Base-by-base conservation (phyloP, 2,329 filamentous ascomycete species). In the Trichoderma gracile region DNA sequence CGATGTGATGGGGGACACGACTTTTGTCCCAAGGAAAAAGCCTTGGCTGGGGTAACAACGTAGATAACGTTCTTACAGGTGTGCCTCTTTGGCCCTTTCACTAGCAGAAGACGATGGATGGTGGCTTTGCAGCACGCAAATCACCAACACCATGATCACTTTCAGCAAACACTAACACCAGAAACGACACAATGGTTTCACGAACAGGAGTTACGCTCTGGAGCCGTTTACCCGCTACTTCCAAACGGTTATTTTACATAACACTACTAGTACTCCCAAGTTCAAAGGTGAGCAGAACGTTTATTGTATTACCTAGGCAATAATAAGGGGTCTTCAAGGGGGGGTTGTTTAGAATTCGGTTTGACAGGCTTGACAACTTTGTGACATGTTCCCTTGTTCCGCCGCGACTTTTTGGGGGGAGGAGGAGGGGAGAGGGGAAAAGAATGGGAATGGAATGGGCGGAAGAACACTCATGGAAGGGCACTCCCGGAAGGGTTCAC, bases 41-140 rank as follows among this genome's bases (percentile, higher is more conserved):
- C n/a, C n/a, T 52, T n/a, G 19, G 43, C 43, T 52, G 25, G 50
- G 50, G 30, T 40, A 19, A 38, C n/a, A 14, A 15, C 52, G 38
- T 25, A 58, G 55, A 58, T 58, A 58, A 58, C 55, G 43, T 47
- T 58, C 55, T 58, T 47, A 58, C 55, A n/a, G 40, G 40, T 6
- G n/a, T n/a, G n/a, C n/a, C n/a, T n/a, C n/a, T n/a, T n/a, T n/a
- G n/a, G n/a, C n/a, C n/a, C n/a, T n/a, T n/a, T n/a, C n/a, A n/a
- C n/a, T n/a, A n/a, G n/a, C n/a, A n/a, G n/a, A n/a, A n/a, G n/a
- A n/a, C n/a, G n/a, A n/a, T n/a, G n/a, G n/a, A n/a, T n/a, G n/a
- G n/a, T n/a, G 21, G 27, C 3, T n/a, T 58, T 30, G 25, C 19
- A 17, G 12, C 43, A 21, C 33, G 47, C 27, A 8, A 43, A 47